Base-by-base conservation (phyloP, 345 rosid genomes). In the Euclidium syriacum region DNA sequence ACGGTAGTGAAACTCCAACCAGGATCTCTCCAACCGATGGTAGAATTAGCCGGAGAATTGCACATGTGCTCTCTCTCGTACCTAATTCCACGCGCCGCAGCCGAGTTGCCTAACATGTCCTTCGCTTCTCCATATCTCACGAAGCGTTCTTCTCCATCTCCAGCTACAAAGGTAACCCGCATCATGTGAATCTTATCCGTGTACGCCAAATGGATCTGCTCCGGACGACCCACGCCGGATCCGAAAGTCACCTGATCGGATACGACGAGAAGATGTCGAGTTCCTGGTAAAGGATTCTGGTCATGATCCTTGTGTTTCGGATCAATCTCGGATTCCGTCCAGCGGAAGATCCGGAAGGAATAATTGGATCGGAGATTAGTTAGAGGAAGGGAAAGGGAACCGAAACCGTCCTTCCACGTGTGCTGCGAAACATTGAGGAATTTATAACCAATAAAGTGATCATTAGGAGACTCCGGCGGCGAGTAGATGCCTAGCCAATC, bases 401-500 rank as follows among this genome's bases (percentile, higher is more conserved):
- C 95, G 60, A 81, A 81, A 10, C 95, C 95, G 18, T 81, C 74
- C 60, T 68, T 52, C 85, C 86, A 84, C 6, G 77, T 60, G 20
- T 89, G 65, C 3, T 89, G 65, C 3, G 86, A 80, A 22, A 74
- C 67, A 6, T 81, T 74, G 7, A 88, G 98, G 75, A 88, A 88
- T 62, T 81, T 82, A 78, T 91, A 91, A 58, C 96, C 96, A 36
- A 86, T 80, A 65, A 85, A 91, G 67, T 74, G 80, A 43, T 82
- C 79, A 59, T 75, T 50, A 50, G 66, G 78, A 7, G 98, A 88
- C 15, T 82, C 82, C 8, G 98, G 87, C 0, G 98, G 95, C 0
- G 96, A 78, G 77, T 83, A 91, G 75, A 91, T 72, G 10, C 95
- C 98, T 34, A 91, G 74, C 95, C 95, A 91, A 41, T 88, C 96